Evolutionary conservation across 331 rosid species (phyloP), one percentile per base, ranked within the genome.

Genomic region (Malus hybrid): DNA sequence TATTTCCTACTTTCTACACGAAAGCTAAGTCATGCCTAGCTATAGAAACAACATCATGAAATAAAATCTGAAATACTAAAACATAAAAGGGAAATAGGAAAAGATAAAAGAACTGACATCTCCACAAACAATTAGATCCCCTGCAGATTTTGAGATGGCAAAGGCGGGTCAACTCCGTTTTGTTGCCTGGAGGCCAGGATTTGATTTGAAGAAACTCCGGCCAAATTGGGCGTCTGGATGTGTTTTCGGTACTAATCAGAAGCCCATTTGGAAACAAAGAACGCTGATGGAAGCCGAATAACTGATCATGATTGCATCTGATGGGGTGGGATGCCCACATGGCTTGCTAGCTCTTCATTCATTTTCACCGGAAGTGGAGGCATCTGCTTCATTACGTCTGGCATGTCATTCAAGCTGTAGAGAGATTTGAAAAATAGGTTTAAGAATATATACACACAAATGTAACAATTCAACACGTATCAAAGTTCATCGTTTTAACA

Each of bases 331-430:
- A 91, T 93, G 68, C 92, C 95, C 71, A 94, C 86, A 73, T 91
- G 83, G 84, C 81, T 87, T 9, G 93, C 93, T 34, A 94, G 86
- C 76, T 92, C 99, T 19, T 90, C 97, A 62, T 94, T 90, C 84
- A 94, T 77, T 86, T 94, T 94, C 86, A 85, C 92, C 0, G 97
- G 95, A 80, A 92, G 93, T 5, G 97, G 93, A 1, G 97, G 97
- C 99, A 92, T 92, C 84, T 94, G 95, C 91, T 94, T 94, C 99
- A 94, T 92, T 76, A 90, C 92, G 54, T 88, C 96, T 2, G 99
- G 97, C 48, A 77, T 76, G 82, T 94, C 97, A 32, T 80, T 85
- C 81, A 90, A 78, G 64, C 97, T 92, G 88, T 36, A 67, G 19
- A 73, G 46, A 44, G 54, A 50, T 15, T 59, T 48, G 36, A 69